Percentiles rank a stretch among this genome's conserved stretches.
Conservation (phyloP, 345 rosid species). For the Salix koriyanagi region DNA sequence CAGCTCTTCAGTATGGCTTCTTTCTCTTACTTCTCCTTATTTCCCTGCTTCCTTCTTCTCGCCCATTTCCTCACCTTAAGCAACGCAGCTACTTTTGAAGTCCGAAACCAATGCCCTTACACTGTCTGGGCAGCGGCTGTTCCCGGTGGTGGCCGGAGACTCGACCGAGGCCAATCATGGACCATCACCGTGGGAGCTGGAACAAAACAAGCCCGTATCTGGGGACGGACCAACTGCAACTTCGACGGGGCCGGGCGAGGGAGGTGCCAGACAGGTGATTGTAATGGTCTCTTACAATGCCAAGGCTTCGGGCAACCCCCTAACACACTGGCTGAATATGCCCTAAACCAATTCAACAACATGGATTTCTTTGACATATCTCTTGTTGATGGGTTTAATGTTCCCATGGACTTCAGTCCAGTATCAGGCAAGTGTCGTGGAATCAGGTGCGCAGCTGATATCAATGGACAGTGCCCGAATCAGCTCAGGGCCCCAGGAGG, state of each 20-base stretch:
- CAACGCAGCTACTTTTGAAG: constrained; percentile 21
- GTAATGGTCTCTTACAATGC: constrained; percentile 43
- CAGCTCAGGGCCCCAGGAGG: constrained; percentile 29
- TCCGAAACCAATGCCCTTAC: constrained; percentile 33
- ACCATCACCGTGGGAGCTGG: constrained; percentile 22
- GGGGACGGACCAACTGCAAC: constrained; percentile 34
- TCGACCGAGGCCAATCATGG: constrained; percentile 29
- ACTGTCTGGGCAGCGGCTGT: constrained; percentile 43
- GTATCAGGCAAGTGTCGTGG: constrained; percentile 31
- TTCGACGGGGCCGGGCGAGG: constrained; percentile 31
- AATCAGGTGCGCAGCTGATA: constrained; percentile 46
- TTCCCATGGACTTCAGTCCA: constrained; percentile 55
- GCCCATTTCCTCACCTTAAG: background rate
- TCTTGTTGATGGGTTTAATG: constrained; percentile 43
- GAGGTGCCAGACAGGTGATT: constrained; percentile 53
- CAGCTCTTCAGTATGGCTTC: too few relatives aligned
- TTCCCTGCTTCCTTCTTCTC: background rate
- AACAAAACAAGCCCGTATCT: constrained; percentile 36
- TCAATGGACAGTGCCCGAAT: constrained; percentile 53
- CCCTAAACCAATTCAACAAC: constrained; percentile 47
- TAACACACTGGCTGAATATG: constrained; percentile 59
- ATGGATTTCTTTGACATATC: constrained; percentile 50
- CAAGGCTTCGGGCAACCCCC: constrained; percentile 46
- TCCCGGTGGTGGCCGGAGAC: constrained; percentile 41
- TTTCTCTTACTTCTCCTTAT: too few relatives aligned